Evolutionary conservation across 2,329 filamentous ascomycete species (phyloP).

Genomic region (Aspergillus ochraceus): DNA sequence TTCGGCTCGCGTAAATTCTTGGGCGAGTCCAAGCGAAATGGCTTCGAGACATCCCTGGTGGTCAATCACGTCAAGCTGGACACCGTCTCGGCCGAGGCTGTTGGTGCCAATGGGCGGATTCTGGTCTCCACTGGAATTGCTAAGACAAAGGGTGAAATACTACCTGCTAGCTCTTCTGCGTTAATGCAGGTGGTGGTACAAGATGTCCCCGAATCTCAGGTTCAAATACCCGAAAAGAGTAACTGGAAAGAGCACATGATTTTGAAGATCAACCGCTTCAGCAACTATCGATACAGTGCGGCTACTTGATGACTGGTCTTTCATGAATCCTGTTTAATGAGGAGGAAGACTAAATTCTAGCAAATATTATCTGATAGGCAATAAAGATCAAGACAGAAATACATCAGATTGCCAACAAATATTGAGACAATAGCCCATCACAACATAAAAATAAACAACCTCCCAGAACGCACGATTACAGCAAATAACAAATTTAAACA

Average conservation of each 20-base stretch:
- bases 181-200: background rate
- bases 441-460: too few species aligned
- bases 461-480: too few species aligned
- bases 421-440: too few species aligned
- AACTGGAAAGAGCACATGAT: slow-evolving; percentile 14
- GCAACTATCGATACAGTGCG: too few species aligned
- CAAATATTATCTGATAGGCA: too few species aligned
- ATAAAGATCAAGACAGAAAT: too few species aligned
- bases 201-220: slow-evolving; percentile 3
- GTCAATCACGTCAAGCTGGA: slow-evolving; percentile 28
- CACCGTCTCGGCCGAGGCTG: slow-evolving; percentile 43
- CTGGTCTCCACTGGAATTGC: slow-evolving; percentile 26
- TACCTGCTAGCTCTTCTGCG: slow-evolving; percentile 12
- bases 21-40: slow-evolving; percentile 26
- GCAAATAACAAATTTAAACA: too few species aligned
- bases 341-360: too few species aligned
- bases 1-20: slow-evolving; percentile 27
- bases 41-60: slow-evolving; percentile 32
- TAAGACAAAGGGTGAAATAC: slow-evolving; percentile 21
- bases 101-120: slow-evolving; percentile 26
- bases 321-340: too few species aligned
- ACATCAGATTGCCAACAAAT: too few species aligned
- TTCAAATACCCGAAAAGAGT: slow-evolving; percentile 3
- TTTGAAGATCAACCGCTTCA: slow-evolving; percentile 14
- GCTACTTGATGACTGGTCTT: too few species aligned